Evolutionary conservation across 805 yeast species (phyloP).

Genomic region (Lachancea nothofagi): DNA sequence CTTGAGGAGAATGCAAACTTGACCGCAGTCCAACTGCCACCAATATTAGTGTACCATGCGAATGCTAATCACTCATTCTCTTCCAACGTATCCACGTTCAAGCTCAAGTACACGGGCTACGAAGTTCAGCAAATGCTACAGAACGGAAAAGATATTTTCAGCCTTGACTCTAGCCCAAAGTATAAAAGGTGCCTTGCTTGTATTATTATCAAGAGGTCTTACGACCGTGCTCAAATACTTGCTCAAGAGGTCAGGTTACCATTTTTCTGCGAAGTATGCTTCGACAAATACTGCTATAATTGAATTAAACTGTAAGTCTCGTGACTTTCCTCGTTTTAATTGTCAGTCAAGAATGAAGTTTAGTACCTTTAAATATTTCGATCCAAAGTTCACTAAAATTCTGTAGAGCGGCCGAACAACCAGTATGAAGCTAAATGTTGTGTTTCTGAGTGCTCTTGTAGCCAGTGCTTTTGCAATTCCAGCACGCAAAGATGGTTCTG

Average conservation of each 20-base stretch:
- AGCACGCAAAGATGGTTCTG: slow-evolving; percentile 15
- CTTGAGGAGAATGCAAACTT: background rate
- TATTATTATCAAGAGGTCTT: slow-evolving; percentile 47
- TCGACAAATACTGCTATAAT: slow-evolving; percentile 37
- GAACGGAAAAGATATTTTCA: slow-evolving; percentile 50
- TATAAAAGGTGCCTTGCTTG: slow-evolving; percentile 52
- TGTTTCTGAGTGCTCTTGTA: slow-evolving; percentile 6
- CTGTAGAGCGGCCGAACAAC: background rate
- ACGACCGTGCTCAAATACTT: slow-evolving; percentile 32
- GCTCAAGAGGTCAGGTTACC: slow-evolving; percentile 22
- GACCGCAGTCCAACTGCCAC: slow-evolving; percentile 38
- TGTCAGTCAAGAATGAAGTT: no score
- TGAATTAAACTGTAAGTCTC: slow-evolving; percentile 14
- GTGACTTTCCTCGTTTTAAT: background rate
- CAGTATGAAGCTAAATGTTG: background rate
- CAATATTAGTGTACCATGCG: slow-evolving; percentile 48
- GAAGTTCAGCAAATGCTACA: slow-evolving; percentile 43
- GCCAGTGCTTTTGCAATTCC: slow-evolving; percentile 7
- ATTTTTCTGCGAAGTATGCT: slow-evolving; percentile 36
- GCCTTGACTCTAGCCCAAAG: slow-evolving; percentile 35
- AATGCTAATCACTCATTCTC: slow-evolving; percentile 39
- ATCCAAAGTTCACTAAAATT: background rate
- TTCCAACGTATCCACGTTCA: slow-evolving; percentile 57
- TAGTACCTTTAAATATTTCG: no score
- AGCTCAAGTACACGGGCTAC: slow-evolving; percentile 41